Evolutionary conservation across 305 asterid genomes (phyloP).

Genomic region (Withania somnifera): DNA sequence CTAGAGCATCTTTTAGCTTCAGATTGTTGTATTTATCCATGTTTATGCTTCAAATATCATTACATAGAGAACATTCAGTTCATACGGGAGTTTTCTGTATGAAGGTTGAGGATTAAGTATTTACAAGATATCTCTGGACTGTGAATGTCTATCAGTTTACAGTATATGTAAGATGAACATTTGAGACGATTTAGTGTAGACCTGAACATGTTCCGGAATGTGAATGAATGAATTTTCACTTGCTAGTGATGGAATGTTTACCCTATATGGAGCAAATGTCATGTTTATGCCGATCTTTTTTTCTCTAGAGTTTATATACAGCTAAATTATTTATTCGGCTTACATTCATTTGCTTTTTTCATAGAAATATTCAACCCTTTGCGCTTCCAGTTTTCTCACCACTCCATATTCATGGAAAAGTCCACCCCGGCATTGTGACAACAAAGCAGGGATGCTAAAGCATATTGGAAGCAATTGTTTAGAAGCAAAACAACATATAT

Average conservation of each 20-base stretch:
- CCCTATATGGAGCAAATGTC: neutral
- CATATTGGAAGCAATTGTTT: neutral
- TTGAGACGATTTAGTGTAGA: neutral
- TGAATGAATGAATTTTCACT: neutral
- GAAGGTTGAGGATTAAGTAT: neutral
- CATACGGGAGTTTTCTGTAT: neutral
- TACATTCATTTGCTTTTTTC: neutral
- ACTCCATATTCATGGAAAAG: neutral
- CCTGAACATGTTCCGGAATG: neutral
- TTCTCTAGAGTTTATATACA: neutral
- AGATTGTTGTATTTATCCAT: neutral
- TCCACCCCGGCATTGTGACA: neutral
- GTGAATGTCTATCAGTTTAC: neutral
- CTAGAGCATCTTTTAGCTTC: neutral
- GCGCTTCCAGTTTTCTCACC: neutral
- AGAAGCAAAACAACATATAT: neutral
- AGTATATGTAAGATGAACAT: neutral
- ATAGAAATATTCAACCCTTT: neutral
- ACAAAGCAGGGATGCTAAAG: neutral
- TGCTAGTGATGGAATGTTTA: neutral
- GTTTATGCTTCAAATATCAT: neutral
- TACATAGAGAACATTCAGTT: neutral
- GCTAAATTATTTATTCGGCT: neutral
- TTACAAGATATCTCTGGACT: neutral
- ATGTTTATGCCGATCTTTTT: neutral